phyloP scores from a whole-genome alignment of 768 basidiomycete species.

The Leccinum truebloodii region DNA sequence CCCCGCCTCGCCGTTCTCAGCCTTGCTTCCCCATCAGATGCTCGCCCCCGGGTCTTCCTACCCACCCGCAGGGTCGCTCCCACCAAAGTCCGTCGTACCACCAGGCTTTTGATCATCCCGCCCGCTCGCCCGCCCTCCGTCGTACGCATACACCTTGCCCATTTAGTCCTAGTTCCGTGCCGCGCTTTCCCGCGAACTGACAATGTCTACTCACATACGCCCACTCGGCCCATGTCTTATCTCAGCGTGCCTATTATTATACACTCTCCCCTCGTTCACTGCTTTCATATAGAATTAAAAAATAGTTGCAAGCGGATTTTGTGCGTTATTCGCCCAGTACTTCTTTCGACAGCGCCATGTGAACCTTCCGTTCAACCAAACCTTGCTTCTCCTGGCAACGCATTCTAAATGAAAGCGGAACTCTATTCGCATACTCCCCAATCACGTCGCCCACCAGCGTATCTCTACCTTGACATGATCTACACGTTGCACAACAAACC shows the following conservation, averaged over 20 bases:
- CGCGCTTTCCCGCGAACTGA: slow-evolving; percentile 16
- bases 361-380: slow-evolving; percentile 15
- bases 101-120: slow-evolving; percentile 68
- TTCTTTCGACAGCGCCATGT: slow-evolving; percentile 20
- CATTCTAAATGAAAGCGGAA: slow-evolving; percentile 25
- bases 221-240: slow-evolving; percentile 26
- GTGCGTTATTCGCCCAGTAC: slow-evolving; percentile 15
- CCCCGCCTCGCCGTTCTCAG: slow-evolving; percentile 9
- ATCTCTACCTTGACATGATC: slow-evolving; percentile 25
- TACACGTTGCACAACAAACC: slow-evolving; percentile 25
- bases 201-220: slow-evolving; percentile 9
- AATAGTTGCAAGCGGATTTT: slow-evolving; percentile 25
- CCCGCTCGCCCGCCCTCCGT: not conserved
- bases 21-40: slow-evolving; percentile 52
- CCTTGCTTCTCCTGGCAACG: slow-evolving; percentile 33
- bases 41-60: slow-evolving; percentile 62
- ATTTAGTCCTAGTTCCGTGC: slow-evolving; percentile 15
- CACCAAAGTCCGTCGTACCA: slow-evolving; percentile 66
- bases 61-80: slow-evolving; percentile 45
- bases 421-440: slow-evolving; percentile 25
- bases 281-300: slow-evolving; percentile 17
- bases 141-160: not conserved
- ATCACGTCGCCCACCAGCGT: slow-evolving; percentile 6
- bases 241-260: slow-evolving; percentile 32
- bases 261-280: slow-evolving; percentile 24